Base-by-base conservation (phyloP, 75 land plant genomes). In the Ceratopteris richardii region DNA sequence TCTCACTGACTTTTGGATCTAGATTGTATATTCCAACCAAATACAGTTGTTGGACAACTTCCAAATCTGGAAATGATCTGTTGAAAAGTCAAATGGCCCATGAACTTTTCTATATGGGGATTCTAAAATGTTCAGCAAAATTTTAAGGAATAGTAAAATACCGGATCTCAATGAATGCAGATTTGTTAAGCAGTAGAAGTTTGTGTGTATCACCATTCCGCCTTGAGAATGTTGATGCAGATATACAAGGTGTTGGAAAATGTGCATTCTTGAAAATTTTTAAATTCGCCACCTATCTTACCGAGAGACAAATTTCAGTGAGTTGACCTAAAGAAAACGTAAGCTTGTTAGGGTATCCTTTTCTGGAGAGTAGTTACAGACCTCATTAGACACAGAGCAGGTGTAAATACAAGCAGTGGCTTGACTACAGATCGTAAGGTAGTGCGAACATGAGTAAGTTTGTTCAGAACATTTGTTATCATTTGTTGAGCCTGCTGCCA, bases 11-110 rank as follows among this genome's bases (percentile, higher is more conserved):
- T 29, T 65, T 71, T 39, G 68, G 39, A 51, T 73, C 51, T 70
- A 59, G 64, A 27, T 52, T 12, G 31, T 63, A 46, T 24, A 56
- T 48, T 20, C 27, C 27, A 44, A 42, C 61, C 57, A 73, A 57
- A 22, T 70, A 58, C 13, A 63, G 56, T 43, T 58, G 60, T 42
- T 66, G 52, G 33, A 66, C 29, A 26, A 55, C 56, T 26, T 54
- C 54, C 22, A 73, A 50, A 53, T 60, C 76, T 60, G 76, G 76
- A 43, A 73, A 29, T 29, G 76, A 73, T 63, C 76, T 73, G 70
- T 26, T 21, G 22, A 46, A 46, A 46, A 46, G 3, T 46, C 3
- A 46, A 46, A 14, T 40, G 42, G 42, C 14, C 13, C 9, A 40
- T 40, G 42, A 40, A 10, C n/a, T n/a, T n/a, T n/a, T n/a, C n/a